Evolutionary conservation across 2,329 filamentous ascomycete genomes (phyloP), one percentile per base, ranked within the genome.

Genomic region (Trichoderma endophyticum): DNA sequence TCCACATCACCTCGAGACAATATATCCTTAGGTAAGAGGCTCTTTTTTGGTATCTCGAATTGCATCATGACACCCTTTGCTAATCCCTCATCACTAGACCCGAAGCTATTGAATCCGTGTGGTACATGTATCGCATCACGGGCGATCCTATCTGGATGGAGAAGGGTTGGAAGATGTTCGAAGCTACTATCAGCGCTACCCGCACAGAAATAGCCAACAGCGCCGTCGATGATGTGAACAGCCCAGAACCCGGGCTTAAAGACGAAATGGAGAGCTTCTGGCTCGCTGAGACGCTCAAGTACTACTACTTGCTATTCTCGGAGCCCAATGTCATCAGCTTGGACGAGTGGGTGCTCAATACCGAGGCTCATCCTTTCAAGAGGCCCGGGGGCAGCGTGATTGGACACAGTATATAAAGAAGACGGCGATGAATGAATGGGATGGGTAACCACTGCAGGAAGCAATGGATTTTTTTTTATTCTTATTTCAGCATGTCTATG

Each of bases 211-310:
- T 87, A 63, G 93, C 90, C 9, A 90, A 94, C 82, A 91, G 89
- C 12, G 93, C 92, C 48, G 88, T 96, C 70, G 81, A 85, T 62
- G 88, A 93, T 77, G 91, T 95, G 14, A 81, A 86, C 28, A 71
- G 74, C 6, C 72, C 80, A 1, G 79, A 85, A 21, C 81, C 85
- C 1, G 77, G 77, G 11, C 82, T 86, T 70, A 79, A 81, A 51
- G 88, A 94, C 79, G 84, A 86, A 75, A 95, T 95, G 92, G 92
- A 97, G 83, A 95, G 92, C 78, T 97, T 97, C 81, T 97, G 94
- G 93, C 85, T 94, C 73, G 92, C 92, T 4, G 94, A 97, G 85
- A 97, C 94, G 54, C 84, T 97, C 76, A 98, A 97, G 84, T 97
- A 97, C 79, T 97, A 96, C 75, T 97, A 94, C 80, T 81, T 97